A percentile compares a stretch with the other conserved stretches of the same genome.
Evolutionary conservation across 139 green algal species (phyloP).

Genomic region (Chloropicon primus): DNA sequence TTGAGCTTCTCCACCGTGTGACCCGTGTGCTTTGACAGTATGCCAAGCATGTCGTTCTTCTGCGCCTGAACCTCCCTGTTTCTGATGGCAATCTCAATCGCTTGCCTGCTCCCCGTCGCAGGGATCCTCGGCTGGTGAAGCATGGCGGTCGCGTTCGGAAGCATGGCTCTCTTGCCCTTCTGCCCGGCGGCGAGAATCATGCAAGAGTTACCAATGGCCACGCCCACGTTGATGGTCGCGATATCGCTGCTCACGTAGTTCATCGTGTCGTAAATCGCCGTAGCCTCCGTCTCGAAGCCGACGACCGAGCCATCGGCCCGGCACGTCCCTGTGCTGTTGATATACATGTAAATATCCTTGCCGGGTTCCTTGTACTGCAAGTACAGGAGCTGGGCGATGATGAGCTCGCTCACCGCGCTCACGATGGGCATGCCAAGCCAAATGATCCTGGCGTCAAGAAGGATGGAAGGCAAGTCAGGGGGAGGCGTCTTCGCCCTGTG

Average conservation of each 20-base stretch:
- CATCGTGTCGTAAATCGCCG: constrained; percentile 79
- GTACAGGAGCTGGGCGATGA: constrained; percentile 75
- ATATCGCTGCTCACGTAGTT: constrained; percentile 52
- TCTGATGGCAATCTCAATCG: constrained; percentile 91
- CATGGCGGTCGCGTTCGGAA: constrained; percentile 85
- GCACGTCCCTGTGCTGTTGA: constrained; percentile 70
- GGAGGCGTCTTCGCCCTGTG: constrained; percentile 36
- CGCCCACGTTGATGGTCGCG: constrained; percentile 26
- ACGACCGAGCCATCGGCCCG: constrained; percentile 55
- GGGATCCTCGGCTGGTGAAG: constrained; percentile 92
- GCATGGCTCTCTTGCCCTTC: constrained; percentile 74
- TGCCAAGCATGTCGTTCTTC: constrained; percentile 73
- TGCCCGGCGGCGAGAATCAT: constrained; percentile 64
- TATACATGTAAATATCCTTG: constrained; percentile 76
- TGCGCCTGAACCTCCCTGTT: constrained; percentile 80
- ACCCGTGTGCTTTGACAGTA: constrained; percentile 68
- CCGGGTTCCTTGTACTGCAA: constrained; percentile 58
- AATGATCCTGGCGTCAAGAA: constrained; percentile 71
- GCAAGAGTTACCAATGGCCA: constrained; percentile 53
- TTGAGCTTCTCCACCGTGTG: constrained; percentile 84
- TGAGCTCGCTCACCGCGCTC: constrained; percentile 69
- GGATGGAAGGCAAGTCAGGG: constrained; percentile 70
- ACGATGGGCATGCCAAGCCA: constrained; percentile 84
- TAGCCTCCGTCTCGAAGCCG: constrained; percentile 77
- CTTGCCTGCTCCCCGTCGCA: constrained; percentile 61